A percentile compares a stretch with the other conserved stretches of the same genome.
Evolutionary conservation across 208 protist genomes (phyloP).

Genomic region (Wallacemonas sp.): DNA sequence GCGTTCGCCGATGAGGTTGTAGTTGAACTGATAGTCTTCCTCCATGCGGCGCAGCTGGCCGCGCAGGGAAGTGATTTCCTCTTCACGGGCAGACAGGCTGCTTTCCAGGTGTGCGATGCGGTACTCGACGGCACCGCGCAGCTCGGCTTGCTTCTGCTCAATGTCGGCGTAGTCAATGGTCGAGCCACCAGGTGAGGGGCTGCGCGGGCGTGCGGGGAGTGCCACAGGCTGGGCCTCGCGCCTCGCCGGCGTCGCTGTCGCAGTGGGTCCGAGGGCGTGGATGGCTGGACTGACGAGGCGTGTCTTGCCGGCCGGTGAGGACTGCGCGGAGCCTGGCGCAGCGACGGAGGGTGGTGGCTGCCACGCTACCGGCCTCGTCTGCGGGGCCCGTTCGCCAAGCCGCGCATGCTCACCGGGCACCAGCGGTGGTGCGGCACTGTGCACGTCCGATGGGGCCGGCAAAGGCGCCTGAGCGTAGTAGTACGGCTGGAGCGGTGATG

Average conservation of each 20-base stretch:
- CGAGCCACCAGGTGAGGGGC: conserved; percentile 14
- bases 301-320: background rate
- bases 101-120: conserved; percentile 69
- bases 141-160: conserved; percentile 82
- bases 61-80: conserved; percentile 54
- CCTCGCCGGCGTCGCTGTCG: background rate
- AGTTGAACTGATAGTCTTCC: conserved; percentile 92
- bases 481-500: conserved; percentile 2
- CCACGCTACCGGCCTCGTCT: too few species aligned
- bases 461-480: background rate
- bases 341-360: too few species aligned
- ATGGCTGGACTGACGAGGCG: conserved; percentile 4
- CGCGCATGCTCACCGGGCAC: too few species aligned
- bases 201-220: too few species aligned
- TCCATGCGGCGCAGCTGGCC: conserved; percentile 68
- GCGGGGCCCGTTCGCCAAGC: too few species aligned
- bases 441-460: too few species aligned
- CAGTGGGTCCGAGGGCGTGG: background rate
- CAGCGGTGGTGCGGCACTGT: too few species aligned
- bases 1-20: conserved; percentile 81
- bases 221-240: background rate
- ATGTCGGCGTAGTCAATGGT: conserved; percentile 75
- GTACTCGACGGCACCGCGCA: conserved; percentile 72
- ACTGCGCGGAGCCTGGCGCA: background rate
- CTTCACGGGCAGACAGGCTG: conserved; percentile 54